Conservation (phyloP, 2,329 filamentous ascomycete genomes). For the Albifimbria verrucaria region DNA sequence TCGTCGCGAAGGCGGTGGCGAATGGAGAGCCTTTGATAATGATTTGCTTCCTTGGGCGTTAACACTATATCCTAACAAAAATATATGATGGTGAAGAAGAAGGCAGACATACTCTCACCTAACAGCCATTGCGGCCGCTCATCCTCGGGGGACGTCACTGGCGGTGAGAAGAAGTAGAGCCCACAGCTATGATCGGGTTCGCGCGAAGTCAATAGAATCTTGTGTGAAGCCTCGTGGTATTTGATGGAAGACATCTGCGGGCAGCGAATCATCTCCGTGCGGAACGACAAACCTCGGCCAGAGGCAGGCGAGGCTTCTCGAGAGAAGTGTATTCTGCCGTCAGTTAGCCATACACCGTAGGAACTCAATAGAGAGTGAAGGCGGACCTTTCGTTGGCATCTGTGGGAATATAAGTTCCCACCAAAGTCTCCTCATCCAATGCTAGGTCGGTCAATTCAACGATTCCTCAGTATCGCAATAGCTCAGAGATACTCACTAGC, state of each 20-base stretch:
- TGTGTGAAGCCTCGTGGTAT: slow-evolving; percentile 40
- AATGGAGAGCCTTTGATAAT: slow-evolving; percentile 28
- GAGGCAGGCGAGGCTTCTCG: slow-evolving; percentile 14
- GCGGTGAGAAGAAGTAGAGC: slow-evolving; percentile 36
- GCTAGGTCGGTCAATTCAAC: slow-evolving; percentile 25
- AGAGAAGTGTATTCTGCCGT: slow-evolving; percentile 14
- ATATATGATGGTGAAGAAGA: neutral
- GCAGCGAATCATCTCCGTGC: slow-evolving; percentile 33
- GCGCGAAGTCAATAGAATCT: slow-evolving; percentile 40
- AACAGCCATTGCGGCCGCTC: slow-evolving; percentile 34
- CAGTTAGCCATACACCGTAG: neutral
- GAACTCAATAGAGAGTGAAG: neutral
- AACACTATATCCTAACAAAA: neutral
- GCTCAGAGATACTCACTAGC: slow-evolving; percentile 39
- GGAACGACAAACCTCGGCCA: slow-evolving; percentile 16
- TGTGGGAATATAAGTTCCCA: slow-evolving; percentile 39
- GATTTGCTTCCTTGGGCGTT: slow-evolving; percentile 18
- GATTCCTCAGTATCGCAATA: slow-evolving; percentile 5
- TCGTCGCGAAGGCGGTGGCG: slow-evolving; percentile 19
- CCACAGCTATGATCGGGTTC: slow-evolving; percentile 26
- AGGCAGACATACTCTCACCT: slow-evolving; percentile 26
- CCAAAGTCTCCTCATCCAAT: slow-evolving; percentile 29
- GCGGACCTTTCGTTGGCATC: slow-evolving; percentile 40
- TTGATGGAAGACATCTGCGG: slow-evolving; percentile 43
- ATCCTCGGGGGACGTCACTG: slow-evolving; percentile 21